Base-by-base conservation (phyloP, 257 asterid genomes). In the Ophiorrhiza pumila region DNA sequence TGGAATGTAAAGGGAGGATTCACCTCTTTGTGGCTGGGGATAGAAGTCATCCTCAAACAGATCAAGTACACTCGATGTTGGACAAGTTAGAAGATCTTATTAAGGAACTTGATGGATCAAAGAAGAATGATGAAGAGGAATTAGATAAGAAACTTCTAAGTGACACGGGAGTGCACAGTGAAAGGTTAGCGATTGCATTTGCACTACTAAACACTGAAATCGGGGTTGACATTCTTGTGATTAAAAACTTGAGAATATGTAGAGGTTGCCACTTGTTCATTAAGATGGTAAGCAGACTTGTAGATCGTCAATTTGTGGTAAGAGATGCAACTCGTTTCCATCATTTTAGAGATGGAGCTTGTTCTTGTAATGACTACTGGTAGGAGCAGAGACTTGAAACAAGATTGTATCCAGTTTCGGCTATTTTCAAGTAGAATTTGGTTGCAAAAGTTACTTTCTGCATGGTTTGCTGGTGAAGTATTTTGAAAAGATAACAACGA, bases 321-420 rank as follows among this genome's bases (percentile, higher is more conserved):
- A 87, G 99, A 76, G 98, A 94, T 74, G 93, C 97, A 1, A 88
- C 98, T 35, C 90, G 97, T 49, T 94, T 94, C 80, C 98, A 91
- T 80, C 99, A 91, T 83, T 94, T 91, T 70, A 75, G 57, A 43
- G 82, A 62, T 1, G 99, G 98, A 35, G 62, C 83, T 58, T 94
- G 99, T 83, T 94, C 99, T 66, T 94, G 99, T 74, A 85, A 89
- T 29, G 99, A 94, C 71, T 94, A 87, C 74, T 94, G 99, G 97
- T 87, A 87, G 77, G 17, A 47, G 14, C 25, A 45, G 56, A 55
- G 17, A 55, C 42, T 75, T 64, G 22, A 43, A 17, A 23, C 34
- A 57, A 5, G 58, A 4, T 67, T 17, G 59, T n/a, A n/a, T n/a
- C n/a, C n/a, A n/a, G n/a, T n/a, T n/a, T n/a, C n/a, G n/a, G n/a